Percentiles rank a stretch among this genome's conserved stretches.
Evolutionary conservation across 2,329 filamentous ascomycete species (phyloP).

Genomic region (Trichophyton schoenleinii): DNA sequence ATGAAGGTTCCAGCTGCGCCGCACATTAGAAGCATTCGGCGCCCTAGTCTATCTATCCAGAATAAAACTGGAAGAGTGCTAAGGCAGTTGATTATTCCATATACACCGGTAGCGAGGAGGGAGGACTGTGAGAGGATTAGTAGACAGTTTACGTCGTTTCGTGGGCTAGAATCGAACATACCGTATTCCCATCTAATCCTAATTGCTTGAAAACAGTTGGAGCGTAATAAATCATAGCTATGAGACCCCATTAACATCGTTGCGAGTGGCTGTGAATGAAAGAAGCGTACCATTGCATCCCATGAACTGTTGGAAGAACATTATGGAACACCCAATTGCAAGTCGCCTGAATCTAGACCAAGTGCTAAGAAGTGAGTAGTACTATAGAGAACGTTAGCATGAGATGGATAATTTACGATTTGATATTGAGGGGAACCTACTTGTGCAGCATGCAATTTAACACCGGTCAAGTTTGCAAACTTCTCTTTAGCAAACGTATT

Average conservation of each 20-base stretch:
- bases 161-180: conserved; percentile 1
- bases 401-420: background rate
- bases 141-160: background rate
- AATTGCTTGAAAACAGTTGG: conserved; percentile 36
- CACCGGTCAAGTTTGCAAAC: conserved; percentile 20
- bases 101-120: conserved; percentile 27
- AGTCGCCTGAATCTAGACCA: conserved; percentile 27
- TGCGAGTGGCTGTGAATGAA: no score
- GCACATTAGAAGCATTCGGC: conserved; percentile 24
- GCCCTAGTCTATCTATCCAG: conserved; percentile 26
- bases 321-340: conserved; percentile 29
- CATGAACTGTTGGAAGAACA: conserved; percentile 38
- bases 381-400: conserved; percentile 14
- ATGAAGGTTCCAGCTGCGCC: conserved; percentile 26
- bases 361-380: conserved; percentile 23
- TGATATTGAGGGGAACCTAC: conserved; percentile 11
- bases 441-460: conserved; percentile 23
- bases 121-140: conserved; percentile 15
- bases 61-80: conserved; percentile 25
- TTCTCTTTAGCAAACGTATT: conserved; percentile 22
- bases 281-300: conserved; percentile 31
- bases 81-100: conserved; percentile 29
- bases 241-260: no score
- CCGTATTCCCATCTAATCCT: conserved; percentile 28
- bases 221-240: conserved; percentile 38